These are phyloP conservation scores for Penicillium chermesinum DNA, from an alignment of 495 filamentous ascomycete genomes.

Conservation along the genomic window DNA sequence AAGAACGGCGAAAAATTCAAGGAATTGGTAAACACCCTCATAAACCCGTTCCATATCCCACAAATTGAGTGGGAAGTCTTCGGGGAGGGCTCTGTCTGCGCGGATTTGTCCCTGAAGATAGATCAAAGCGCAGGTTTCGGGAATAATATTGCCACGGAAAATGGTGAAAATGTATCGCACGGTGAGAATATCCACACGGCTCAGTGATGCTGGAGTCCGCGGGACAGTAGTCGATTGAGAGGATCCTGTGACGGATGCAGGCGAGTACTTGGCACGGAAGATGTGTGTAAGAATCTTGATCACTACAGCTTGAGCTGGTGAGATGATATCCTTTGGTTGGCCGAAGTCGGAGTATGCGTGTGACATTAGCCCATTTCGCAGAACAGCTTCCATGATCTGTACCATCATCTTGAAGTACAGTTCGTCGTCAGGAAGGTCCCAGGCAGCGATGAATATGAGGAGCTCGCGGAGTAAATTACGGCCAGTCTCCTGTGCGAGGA, in stretches of 20 bases:
- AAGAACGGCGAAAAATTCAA: conserved; percentile 89
- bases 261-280: conserved; percentile 66
- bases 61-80: conserved; percentile 87
- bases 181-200: conserved; percentile 58
- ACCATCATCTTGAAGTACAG: conserved; percentile 93
- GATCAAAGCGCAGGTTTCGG: conserved; percentile 87
- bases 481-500: conserved; percentile 80
- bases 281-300: conserved; percentile 85
- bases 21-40: conserved; percentile 84
- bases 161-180: conserved; percentile 88
- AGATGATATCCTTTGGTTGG: conserved; percentile 92
- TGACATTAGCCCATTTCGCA: conserved; percentile 80
- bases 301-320: conserved; percentile 86
- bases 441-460: conserved; percentile 91
- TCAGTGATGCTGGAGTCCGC: conserved; percentile 31
- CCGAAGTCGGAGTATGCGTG: conserved; percentile 85
- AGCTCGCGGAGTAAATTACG: conserved; percentile 83
- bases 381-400: conserved; percentile 88
- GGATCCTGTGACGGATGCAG: conserved; percentile 42
- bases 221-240: conserved; percentile 32
- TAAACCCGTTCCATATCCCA: conserved; percentile 96
- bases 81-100: conserved; percentile 54
- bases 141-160: conserved; percentile 86
- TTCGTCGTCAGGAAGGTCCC: conserved; percentile 87
- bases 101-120: conserved; percentile 88